phyloP scores from a whole-genome alignment of 2,329 filamentous ascomycete species.

The Penicillium griseofulvum region DNA sequence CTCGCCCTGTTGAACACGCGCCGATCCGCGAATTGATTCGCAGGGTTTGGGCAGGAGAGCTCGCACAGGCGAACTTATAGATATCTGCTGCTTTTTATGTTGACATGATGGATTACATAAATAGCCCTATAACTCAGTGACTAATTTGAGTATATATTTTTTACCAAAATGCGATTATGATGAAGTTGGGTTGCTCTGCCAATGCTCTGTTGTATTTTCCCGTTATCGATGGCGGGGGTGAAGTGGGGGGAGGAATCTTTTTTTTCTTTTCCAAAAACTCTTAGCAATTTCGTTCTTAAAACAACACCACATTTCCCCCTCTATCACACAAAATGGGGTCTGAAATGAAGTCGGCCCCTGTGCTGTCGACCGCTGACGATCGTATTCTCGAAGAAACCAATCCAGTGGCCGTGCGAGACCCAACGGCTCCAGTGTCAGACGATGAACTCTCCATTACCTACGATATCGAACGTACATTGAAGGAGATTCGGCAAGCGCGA shows the following conservation, averaged over 20 bases:
- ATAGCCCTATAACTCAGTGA: not conserved
- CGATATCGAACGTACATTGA: conserved; percentile 76
- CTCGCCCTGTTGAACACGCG: conserved; percentile 52
- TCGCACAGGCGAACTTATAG: conserved; percentile 53
- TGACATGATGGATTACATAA: not conserved
- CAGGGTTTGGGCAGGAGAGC: conserved; percentile 61
- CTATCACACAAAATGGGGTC: conserved; percentile 23
- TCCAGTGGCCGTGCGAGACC: conserved; percentile 37
- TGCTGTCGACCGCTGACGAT: conserved; percentile 62
- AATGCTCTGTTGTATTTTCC: conserved; percentile 19
- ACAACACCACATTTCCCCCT: conserved; percentile 4
- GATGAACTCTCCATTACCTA: conserved; percentile 75
- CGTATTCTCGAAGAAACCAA: conserved; percentile 58
- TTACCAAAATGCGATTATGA: not conserved
- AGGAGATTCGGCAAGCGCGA: conserved; percentile 67
- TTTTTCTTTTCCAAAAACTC: conserved; percentile 17
- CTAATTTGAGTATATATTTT: not conserved
- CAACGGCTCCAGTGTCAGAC: conserved; percentile 50
- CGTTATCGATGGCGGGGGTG: conserved; percentile 31
- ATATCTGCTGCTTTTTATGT: conserved; percentile 4
- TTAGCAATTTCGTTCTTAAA: conserved; percentile 15
- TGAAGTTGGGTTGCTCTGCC: conserved; percentile 14
- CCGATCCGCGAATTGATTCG: conserved; percentile 57
- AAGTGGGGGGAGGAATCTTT: conserved; percentile 26
- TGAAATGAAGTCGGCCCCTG: conserved; percentile 49